These are phyloP conservation scores for Quercus tomentella DNA, from an alignment of 331 rosid genomes.

Conservation along the genomic window DNA sequence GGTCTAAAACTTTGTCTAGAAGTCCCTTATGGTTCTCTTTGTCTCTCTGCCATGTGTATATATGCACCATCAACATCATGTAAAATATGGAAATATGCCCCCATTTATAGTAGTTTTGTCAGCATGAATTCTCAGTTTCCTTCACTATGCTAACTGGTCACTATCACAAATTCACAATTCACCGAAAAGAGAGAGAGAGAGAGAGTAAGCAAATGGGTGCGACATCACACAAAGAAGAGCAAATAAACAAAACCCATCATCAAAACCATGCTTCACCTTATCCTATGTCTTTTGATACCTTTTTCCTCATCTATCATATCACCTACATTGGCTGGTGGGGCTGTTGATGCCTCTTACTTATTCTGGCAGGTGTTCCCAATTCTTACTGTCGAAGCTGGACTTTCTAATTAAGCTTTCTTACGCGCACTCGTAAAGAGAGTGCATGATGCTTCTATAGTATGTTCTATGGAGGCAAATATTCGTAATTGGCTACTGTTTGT, in stretches of 20 bases:
- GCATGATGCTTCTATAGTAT: not conserved
- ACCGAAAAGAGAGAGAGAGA: not conserved
- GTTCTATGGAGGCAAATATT: not conserved
- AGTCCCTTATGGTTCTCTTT: not conserved
- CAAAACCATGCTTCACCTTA: constrained; percentile 29
- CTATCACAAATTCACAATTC: not conserved
- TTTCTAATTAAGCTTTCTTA: not conserved
- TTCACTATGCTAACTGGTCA: not conserved
- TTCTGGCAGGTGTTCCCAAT: constrained; percentile 19
- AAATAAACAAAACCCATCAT: constrained; percentile 23
- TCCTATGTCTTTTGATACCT: constrained; percentile 24
- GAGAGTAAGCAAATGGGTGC: constrained; percentile 17
- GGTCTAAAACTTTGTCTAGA: not conserved
- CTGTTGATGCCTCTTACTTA: constrained; percentile 17
- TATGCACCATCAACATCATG: not conserved
- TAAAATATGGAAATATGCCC: not conserved
- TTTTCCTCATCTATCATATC: constrained; percentile 63
- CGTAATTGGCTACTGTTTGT: not conserved
- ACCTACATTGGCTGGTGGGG: constrained; percentile 43
- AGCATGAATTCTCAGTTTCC: constrained; percentile 6
- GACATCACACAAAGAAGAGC: constrained; percentile 48
- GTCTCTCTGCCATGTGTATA: not conserved
- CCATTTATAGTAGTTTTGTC: not conserved
- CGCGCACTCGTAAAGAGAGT: not conserved
- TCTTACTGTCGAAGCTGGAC: constrained; percentile 1